Evolutionary conservation across 169 alveolate species (phyloP), one percentile per base, ranked within the genome.

Genomic region (Plasmodium chabaudi): DNA sequence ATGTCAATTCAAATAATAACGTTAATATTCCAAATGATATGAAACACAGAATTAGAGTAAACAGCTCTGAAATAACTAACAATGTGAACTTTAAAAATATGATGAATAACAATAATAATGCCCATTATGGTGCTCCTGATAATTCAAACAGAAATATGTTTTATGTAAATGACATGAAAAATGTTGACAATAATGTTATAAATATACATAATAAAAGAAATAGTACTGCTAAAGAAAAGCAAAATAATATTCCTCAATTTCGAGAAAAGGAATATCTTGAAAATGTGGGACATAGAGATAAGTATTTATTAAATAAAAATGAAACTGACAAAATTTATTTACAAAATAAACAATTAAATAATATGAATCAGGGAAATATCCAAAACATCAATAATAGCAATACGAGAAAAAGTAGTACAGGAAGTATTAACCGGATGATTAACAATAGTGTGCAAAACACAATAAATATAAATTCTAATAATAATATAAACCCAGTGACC

Each of bases 201-300:
- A 51, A 13, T 21, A 60, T 60, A 10, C 39, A 44, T 55, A 79
- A 79, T 23, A 79, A 79, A 34, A 79, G 68, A 79, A 53, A 67
- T 5, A 79, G 53, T 47, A 79, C 25, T 39, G 47, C 68, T 2
- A 79, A 67, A 21, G 89, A 79, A 10, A 79, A 59, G 15, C 71
- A 65, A 39, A 79, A 46, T 27, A 34, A 47, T 21, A 65, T 79
- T 7, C 84, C 53, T 13, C 71, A 53, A 15, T 67, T 65, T 79
- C 65, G 49, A 70, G 77, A 77, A 64, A 77, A 64, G 10, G 89
- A 77, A 64, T 77, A 77, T 55, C n/a, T 77, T 34, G 89, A 53
- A 77, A 64, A 64, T 63, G 27, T 77, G 61, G 47, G 65, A 49
- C 64, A 77, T 7, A 77, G 70, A 55, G 89, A 79, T 39, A 79